Base-by-base conservation (phyloP, 176 grass and related monocot species). In the Oropetium thomaeum region DNA sequence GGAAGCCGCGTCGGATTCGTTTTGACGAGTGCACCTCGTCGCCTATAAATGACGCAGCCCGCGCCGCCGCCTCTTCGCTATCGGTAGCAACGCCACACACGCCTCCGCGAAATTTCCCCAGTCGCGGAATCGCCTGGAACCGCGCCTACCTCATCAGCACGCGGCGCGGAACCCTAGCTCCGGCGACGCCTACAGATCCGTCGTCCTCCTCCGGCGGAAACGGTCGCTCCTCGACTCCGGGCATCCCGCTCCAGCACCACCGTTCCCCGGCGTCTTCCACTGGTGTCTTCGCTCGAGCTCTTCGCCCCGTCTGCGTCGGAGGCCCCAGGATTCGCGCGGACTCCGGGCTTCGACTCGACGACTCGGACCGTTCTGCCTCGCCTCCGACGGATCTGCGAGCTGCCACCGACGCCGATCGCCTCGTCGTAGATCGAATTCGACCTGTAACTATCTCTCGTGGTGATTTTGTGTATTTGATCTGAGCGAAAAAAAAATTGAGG, bases 151-250 rank as follows among this genome's bases (percentile, higher is more conserved):
- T 23, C n/a, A 26, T 53, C 27, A 15, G 6, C 37, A 16, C 39
- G 19, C 43, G 73, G 16, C 30, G 12, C 58, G 12, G 49, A 82
- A 73, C 73, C 72, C 73, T 87, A 87, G 40, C 40, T 13, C 58
- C 78, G 79, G 73, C 73, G 79, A 76, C 23, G 20, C 38, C 71
- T 34, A 30, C 84, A 57, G 71, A 71, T 48, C 65, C 25, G 63
- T 55, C 17, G 52, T 7, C 10, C 70, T 43, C 25, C 7, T 0
- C 22, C 37, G 39, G 45, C 66, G 67, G 29, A 45, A 47, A 32
- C 78, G 71, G 16, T 45, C 4, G 8, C 78, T 58, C 17, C 65
- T 26, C 20, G 3, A 12, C 53, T 7, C 29, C 37, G 4, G 10
- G 10, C 22, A 11, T 39, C 1, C 40, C n/a, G 44, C 47, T 20